Conservation (phyloP, 2,329 filamentous ascomycete genomes). For the Mycocentrospora acerina region DNA sequence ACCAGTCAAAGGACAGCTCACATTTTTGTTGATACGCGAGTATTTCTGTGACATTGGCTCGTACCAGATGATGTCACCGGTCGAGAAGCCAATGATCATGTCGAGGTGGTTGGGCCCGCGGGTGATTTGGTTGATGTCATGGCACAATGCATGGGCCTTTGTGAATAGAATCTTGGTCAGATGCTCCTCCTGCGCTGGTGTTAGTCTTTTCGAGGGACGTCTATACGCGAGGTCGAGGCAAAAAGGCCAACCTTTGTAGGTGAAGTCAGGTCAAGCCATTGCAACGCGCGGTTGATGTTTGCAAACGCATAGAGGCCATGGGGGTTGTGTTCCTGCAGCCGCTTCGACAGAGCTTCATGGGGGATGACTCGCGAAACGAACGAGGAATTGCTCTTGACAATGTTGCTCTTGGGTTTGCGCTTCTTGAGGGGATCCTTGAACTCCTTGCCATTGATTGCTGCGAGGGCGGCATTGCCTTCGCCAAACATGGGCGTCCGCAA, state of each 20-base stretch:
- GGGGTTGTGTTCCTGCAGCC: conserved; percentile 72
- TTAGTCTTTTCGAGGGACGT: neutral
- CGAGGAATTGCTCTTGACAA: conserved; percentile 97
- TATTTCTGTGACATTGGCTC: conserved; percentile 97
- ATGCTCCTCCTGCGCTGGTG: conserved; percentile 71
- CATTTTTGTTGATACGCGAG: conserved; percentile 93
- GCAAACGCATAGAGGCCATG: conserved; percentile 89
- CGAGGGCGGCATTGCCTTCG: conserved; percentile 77
- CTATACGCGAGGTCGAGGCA: neutral
- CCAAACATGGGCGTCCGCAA: conserved; percentile 70
- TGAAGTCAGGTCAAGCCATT: conserved; percentile 91
- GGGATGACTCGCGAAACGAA: conserved; percentile 97
- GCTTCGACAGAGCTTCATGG: conserved; percentile 77
- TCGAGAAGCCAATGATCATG: conserved; percentile 92
- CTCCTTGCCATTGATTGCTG: conserved; percentile 64
- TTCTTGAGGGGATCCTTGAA: conserved; percentile 67
- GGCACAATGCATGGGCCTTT: conserved; percentile 90
- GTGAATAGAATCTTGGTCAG: conserved; percentile 96
- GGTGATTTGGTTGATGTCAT: conserved; percentile 84
- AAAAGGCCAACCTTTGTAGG: conserved; percentile 59
- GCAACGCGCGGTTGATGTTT: conserved; percentile 92
- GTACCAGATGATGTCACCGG: conserved; percentile 97
- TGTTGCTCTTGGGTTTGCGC: conserved; percentile 95
- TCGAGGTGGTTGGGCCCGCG: conserved; percentile 81
- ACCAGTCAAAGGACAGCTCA: conserved; percentile 40